Base-by-base conservation (phyloP, 306 rosid species). In the Trifolium fragiferum region DNA sequence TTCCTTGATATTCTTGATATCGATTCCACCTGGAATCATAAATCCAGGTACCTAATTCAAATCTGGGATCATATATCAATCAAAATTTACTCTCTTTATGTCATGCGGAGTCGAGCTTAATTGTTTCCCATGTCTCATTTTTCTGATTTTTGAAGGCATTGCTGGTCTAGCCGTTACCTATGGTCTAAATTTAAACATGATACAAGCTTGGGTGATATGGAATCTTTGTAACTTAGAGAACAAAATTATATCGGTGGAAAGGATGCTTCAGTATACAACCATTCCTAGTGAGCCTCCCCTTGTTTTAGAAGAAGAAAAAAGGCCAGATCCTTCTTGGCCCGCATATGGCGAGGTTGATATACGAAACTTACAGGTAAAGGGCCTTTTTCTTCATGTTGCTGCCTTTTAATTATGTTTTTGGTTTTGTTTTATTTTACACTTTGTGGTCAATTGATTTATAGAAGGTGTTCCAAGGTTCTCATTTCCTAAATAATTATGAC, bases 121-220 rank as follows among this genome's bases (percentile, higher is more conserved):
- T 21, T 55, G 61, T 70, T 77, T 41, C 9, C 14, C 30, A 55
- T 41, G 57, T 50, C n/a, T 59, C 25, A 50, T 19, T 67, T 62
- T 15, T 59, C n/a, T 64, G 61, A 30, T 46, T 73, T 27, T 12
- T 80, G 49, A 76, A 89, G 95, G 91, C 70, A 68, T 90, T 82
- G 95, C 96, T 51, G 97, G 98, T 76, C 89, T 93, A 74, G 89
- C 90, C 20, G 90, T 93, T 76, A 90, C 98, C 27, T 93, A 90
- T 63, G 98, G 98, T 43, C 93, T 90, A 55, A 93, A 82, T 81
- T 80, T 93, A 70, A 90, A 93, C 75, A 70, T 8, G 78, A 33
- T 93, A 80, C 97, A 90, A 85, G 84, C 83, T 72, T 70, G 70
- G 87, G 63, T 90, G 72, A 89, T 90, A 75, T 82, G 88, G 93